Evolutionary conservation across 2,329 filamentous ascomycete species (phyloP), one percentile per base, ranked within the genome.

Genomic region (Penicillium psychrosexuale): DNA sequence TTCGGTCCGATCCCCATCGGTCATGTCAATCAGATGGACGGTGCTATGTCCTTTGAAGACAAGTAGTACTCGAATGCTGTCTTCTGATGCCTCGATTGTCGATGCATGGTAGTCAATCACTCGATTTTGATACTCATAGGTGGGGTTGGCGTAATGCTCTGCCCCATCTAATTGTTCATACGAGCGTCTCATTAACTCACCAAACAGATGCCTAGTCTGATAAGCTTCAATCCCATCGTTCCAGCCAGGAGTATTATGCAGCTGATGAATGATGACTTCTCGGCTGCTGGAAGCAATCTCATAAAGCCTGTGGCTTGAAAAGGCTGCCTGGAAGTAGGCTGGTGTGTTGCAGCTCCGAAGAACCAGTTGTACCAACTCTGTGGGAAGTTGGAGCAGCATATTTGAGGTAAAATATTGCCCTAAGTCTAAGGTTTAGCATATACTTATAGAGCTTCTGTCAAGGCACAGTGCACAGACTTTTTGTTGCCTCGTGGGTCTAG

Each of bases 341-440:
- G 70, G 60, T 7, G 72, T 70, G 4, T 66, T 69, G 47, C 66
- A 68, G 39, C 66, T 58, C 34, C 65, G 59, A 27, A 77, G 60
- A 42, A 78, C 60, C 33, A 71, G 67, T 55, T 73, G 70, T 24
- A 77, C 65, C 33, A 77, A 60, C 61, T 77, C 74, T 24, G 65
- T 55, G 8, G 75, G 75, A n/a, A 77, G 65, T 33, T 45, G 47
- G 33, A 48, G 44, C 9, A 48, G 30, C 51, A 53, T 53, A 1
- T 11, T 48, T 28, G 6, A 22, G 2, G 27, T 36, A 19, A 2
- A 8, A 31, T 8, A n/a, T 12, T 31, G 11, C n/a, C 12, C 28
- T 8, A 11, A 13, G n/a, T 11, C 5, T 33, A 33, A 45, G 34
- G 6, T 1, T 43, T 22, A 28, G 42, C 11, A 12, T 48, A 24